Conservation (phyloP, 148 eudicot genomes). For the Chenopodium formosanum region DNA sequence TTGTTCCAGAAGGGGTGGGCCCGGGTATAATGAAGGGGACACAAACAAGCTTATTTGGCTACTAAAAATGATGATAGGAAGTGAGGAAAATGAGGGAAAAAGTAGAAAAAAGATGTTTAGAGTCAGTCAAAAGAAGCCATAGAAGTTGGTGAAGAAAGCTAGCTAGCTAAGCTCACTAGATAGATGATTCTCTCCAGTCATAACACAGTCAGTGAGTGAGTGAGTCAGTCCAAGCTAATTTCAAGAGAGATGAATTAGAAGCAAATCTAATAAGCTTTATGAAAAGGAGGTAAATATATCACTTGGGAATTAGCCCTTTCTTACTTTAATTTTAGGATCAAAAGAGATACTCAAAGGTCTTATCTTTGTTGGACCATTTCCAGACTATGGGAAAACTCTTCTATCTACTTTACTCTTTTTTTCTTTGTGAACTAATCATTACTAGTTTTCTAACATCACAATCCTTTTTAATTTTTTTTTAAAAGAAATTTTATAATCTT, state of each 20-base stretch:
- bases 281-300: conserved; percentile 30
- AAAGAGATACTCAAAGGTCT: conserved; percentile 40
- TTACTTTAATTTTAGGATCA: conserved; percentile 33
- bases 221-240: conserved; percentile 11
- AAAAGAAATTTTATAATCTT: too few relatives aligned
- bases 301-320: conserved; percentile 21
- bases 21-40: too few relatives aligned
- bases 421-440: conserved; percentile 36
- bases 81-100: conserved; percentile 15
- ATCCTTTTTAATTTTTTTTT: too few relatives aligned
- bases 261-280: conserved; percentile 28
- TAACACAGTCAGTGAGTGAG: neutral
- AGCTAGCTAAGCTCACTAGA: neutral
- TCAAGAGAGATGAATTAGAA: conserved; percentile 16
- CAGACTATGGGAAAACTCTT: conserved; percentile 22
- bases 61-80: neutral
- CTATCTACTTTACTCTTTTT: conserved; percentile 31
- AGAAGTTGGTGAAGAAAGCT: conserved; percentile 35
- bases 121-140: conserved; percentile 40
- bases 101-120: conserved; percentile 8
- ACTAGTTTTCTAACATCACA: neutral
- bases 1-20: too few relatives aligned
- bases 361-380: conserved; percentile 39
- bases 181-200: neutral
- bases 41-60: too few relatives aligned